Percentiles rank a stretch among this genome's conserved stretches.
Conservation (phyloP, 2,329 filamentous ascomycete genomes). For the Drechslera avenae region DNA sequence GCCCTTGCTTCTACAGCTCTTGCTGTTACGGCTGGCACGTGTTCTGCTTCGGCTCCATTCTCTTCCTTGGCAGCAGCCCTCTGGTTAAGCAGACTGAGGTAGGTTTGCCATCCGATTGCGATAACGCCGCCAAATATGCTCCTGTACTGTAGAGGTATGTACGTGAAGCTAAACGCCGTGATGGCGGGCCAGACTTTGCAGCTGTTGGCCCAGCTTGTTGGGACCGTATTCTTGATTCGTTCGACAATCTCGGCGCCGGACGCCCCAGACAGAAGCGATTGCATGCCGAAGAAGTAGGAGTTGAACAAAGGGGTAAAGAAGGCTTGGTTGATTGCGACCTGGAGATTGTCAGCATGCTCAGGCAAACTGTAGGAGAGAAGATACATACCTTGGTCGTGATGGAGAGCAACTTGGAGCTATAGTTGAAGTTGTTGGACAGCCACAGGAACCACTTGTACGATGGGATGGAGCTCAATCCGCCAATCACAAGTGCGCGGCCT, state of each 20-base stretch:
- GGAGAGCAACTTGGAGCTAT: conserved; percentile 71
- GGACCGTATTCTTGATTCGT: conserved; percentile 76
- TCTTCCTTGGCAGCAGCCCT: conserved; percentile 66
- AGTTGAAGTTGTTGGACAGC: conserved; percentile 83
- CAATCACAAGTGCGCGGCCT: conserved; percentile 73
- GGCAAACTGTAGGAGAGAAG: no score
- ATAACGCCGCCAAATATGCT: conserved; percentile 77
- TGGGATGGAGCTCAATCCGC: conserved; percentile 74
- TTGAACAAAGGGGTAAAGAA: conserved; percentile 73
- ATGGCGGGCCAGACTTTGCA: conserved; percentile 88
- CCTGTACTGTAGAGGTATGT: conserved; percentile 77
- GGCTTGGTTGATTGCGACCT: conserved; percentile 76
- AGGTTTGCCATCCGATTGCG: conserved; percentile 91
- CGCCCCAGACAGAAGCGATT: conserved; percentile 62
- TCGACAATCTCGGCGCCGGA: conserved; percentile 67
- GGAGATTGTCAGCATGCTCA: conserved; percentile 3
- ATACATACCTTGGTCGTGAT: conserved; percentile 66
- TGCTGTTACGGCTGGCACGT: conserved; percentile 1
- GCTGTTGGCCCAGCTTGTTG: conserved; percentile 75
- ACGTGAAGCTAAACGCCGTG: conserved; percentile 86
- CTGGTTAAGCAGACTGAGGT: conserved; percentile 80
- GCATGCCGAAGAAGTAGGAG: conserved; percentile 60
- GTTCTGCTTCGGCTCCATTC: conserved; percentile 19
- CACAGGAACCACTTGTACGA: conserved; percentile 84
- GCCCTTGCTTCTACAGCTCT: conserved; percentile 3